Evolutionary conservation across 2,329 filamentous ascomycete species (phyloP).

Genomic region (Endocalyx cinctus): DNA sequence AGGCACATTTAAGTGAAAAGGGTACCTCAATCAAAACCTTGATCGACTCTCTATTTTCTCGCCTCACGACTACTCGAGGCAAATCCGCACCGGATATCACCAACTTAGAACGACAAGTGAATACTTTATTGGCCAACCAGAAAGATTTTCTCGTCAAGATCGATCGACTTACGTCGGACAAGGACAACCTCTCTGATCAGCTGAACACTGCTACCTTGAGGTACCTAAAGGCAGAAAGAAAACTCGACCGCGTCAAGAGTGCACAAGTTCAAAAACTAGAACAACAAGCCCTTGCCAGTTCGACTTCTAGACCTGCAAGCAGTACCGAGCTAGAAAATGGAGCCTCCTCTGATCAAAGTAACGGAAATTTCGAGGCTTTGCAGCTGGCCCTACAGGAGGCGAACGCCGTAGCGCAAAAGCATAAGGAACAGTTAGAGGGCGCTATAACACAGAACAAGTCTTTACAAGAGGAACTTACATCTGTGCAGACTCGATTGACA

Average conservation of each 20-base stretch:
- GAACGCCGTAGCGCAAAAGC: constrained; percentile 69
- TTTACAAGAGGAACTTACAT: constrained; percentile 73
- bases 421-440: constrained; percentile 82
- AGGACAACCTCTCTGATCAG: constrained; percentile 79
- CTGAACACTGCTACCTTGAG: constrained; percentile 83
- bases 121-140: constrained; percentile 70
- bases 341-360: constrained; percentile 48
- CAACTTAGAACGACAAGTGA: constrained; percentile 70
- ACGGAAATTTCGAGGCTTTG: constrained; percentile 58
- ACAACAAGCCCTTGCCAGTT: constrained; percentile 75
- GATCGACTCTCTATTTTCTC: constrained; percentile 63
- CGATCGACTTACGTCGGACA: constrained; percentile 71
- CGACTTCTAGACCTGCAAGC: constrained; percentile 42
- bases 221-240: constrained; percentile 94
- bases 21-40: constrained; percentile 71
- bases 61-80: constrained; percentile 46
- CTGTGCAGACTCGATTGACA: constrained; percentile 62
- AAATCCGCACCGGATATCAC: constrained; percentile 62
- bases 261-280: constrained; percentile 87
- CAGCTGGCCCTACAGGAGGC: constrained; percentile 76
- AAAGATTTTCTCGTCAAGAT: constrained; percentile 76
- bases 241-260: constrained; percentile 84
- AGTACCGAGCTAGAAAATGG: constrained; percentile 48
- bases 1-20: constrained; percentile 73
- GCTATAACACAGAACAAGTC: constrained; percentile 72